phyloP scores from a whole-genome alignment of 306 rosid species.

The Dalbergia oliveri region DNA sequence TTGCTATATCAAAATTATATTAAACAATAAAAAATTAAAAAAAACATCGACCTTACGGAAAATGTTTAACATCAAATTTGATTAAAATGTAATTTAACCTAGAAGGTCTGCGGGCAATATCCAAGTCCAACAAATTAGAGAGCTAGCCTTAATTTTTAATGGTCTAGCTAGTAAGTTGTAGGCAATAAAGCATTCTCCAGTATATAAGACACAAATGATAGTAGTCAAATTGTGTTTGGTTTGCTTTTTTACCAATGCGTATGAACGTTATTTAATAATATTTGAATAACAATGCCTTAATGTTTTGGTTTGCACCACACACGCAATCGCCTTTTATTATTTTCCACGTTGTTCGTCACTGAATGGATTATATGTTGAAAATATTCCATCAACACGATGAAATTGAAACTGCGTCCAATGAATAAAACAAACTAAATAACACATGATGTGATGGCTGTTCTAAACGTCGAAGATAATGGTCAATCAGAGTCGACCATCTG shows the following conservation, averaged over 20 bases:
- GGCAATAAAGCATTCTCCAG: constrained; percentile 22
- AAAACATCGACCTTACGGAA: no score
- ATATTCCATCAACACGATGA: constrained; percentile 34
- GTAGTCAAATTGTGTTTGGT: constrained; percentile 45
- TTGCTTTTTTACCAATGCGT: constrained; percentile 36
- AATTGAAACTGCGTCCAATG: constrained; percentile 6
- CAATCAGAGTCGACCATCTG: constrained; percentile 58
- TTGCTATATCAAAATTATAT: no score
- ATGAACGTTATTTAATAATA: constrained; percentile 27
- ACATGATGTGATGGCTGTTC: background rate
- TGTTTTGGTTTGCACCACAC: constrained; percentile 1
- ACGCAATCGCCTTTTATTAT: background rate
- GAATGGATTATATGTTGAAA: constrained; percentile 21
- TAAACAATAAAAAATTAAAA: no score
- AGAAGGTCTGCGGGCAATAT: constrained; percentile 33
- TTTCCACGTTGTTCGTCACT: constrained; percentile 13
- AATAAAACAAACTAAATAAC: constrained; percentile 16
- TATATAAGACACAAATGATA: background rate
- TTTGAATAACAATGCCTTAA: constrained; percentile 15
- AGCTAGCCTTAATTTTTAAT: constrained; percentile 6
- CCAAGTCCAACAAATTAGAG: background rate
- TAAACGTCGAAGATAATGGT: constrained; percentile 47
- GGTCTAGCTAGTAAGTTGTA: background rate
- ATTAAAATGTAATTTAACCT: background rate
- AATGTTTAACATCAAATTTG: background rate